These are phyloP conservation scores for Cercis canadensis DNA, from an alignment of 306 rosid genomes.

Conservation along the genomic window DNA sequence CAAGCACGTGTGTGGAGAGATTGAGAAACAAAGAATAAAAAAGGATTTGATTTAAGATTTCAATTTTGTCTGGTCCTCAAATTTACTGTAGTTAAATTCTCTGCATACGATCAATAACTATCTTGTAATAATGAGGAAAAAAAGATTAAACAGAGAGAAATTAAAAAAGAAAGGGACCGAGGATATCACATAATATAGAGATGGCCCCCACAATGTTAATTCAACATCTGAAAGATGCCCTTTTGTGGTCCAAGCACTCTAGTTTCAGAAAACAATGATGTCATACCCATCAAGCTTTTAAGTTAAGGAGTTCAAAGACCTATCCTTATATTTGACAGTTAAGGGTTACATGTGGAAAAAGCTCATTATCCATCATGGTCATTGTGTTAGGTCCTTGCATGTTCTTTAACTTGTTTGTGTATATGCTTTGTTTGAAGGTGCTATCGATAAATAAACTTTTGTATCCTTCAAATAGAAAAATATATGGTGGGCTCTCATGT, in stretches of 20 bases:
- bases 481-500: constrained; percentile 40
- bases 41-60: not conserved
- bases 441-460: constrained; percentile 7
- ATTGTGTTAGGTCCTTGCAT: constrained; percentile 21
- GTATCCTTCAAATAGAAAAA: not conserved
- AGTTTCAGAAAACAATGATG: constrained; percentile 61
- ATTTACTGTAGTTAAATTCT: not conserved
- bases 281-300: constrained; percentile 55
- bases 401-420: not conserved
- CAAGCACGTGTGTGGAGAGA: not conserved
- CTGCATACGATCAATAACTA: not conserved
- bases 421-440: not conserved
- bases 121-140: no score
- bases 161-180: constrained; percentile 9
- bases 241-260: constrained; percentile 60
- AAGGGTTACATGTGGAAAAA: constrained; percentile 36
- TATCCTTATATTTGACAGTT: constrained; percentile 50
- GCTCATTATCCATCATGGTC: constrained; percentile 46
- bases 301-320: constrained; percentile 51
- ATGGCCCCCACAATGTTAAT: constrained; percentile 47
- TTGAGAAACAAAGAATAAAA: not conserved
- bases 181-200: constrained; percentile 29
- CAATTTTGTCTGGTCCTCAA: not conserved
- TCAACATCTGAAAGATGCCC: constrained; percentile 65
- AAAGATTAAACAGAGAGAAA: not conserved